These are phyloP conservation scores for Friedmanniomyces endolithicus DNA, from an alignment of 495 filamentous ascomycete genomes.

Conservation along the genomic window DNA sequence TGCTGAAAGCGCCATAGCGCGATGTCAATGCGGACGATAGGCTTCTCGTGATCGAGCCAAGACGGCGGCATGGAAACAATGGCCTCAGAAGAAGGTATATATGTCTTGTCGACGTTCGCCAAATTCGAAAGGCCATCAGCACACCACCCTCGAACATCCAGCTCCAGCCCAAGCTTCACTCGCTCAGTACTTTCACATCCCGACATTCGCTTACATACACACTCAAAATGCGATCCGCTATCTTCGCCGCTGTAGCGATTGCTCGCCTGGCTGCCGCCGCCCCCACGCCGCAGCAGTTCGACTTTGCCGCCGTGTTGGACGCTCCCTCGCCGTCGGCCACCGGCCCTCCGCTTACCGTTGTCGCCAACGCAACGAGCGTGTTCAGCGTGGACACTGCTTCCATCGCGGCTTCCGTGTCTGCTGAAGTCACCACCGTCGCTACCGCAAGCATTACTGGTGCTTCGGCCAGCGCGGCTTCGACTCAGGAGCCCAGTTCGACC, in stretches of 20 bases:
- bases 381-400: conserved; percentile 7
- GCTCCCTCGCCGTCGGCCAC: conserved; percentile 2
- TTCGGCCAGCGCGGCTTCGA: conserved; percentile 13
- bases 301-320: conserved; percentile 4
- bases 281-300: conserved; percentile 9
- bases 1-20: too few species aligned
- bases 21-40: too few species aligned
- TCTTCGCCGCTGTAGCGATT: not conserved
- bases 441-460: conserved; percentile 10
- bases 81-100: not conserved
- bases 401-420: conserved; percentile 1
- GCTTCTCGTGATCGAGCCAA: too few species aligned
- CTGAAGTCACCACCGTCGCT: not conserved
- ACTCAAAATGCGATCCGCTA: conserved; percentile 3
- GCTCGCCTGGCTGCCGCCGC: conserved; percentile 3
- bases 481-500: not conserved
- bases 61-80: not conserved
- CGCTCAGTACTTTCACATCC: not conserved
- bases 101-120: not conserved
- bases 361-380: not conserved
- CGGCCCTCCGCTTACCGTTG: conserved; percentile 1
- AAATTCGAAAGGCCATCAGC: not conserved
- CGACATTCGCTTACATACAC: not conserved
- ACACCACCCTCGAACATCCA: not conserved
- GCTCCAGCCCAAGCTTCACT: not conserved